A percentile compares a stretch with the other conserved stretches of the same genome.
These are phyloP conservation scores for Aspergillus sclerotioniger DNA, from an alignment of 495 filamentous ascomycete species.

Conservation along the genomic window DNA sequence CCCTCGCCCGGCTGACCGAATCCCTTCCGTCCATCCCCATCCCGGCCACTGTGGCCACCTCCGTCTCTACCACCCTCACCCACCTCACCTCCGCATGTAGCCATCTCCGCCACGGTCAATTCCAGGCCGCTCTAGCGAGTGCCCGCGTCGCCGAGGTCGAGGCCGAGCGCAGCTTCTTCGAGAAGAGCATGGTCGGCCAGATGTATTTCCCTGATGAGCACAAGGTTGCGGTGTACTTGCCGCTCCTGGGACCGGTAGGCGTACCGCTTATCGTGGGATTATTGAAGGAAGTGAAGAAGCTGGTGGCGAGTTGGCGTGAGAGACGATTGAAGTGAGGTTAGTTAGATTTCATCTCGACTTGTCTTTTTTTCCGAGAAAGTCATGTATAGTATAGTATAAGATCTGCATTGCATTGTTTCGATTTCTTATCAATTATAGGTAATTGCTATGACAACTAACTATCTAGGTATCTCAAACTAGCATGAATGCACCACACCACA, in stretches of 20 bases:
- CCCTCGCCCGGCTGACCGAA: constrained; percentile 78
- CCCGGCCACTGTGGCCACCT: constrained; percentile 78
- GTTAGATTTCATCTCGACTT: constrained; percentile 5
- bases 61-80: constrained; percentile 73
- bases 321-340: constrained; percentile 12
- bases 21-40: constrained; percentile 90
- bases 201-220: constrained; percentile 98
- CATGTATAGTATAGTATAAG: not conserved
- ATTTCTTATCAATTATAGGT: not conserved
- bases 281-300: constrained; percentile 71
- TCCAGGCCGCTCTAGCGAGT: constrained; percentile 68
- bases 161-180: constrained; percentile 94
- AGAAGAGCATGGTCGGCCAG: constrained; percentile 98
- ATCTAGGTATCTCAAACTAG: not conserved
- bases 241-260: constrained; percentile 84
- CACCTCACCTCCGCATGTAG: constrained; percentile 76
- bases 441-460: not conserved
- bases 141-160: constrained; percentile 82
- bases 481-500: not conserved
- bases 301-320: constrained; percentile 39
- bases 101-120: constrained; percentile 62
- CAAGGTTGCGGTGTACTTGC: constrained; percentile 95
- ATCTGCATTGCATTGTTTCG: not conserved
- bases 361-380: not conserved
- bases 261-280: constrained; percentile 83